phyloP scores from a whole-genome alignment of 2,329 filamentous ascomycete species.

The Drechslerella stenobrocha region DNA sequence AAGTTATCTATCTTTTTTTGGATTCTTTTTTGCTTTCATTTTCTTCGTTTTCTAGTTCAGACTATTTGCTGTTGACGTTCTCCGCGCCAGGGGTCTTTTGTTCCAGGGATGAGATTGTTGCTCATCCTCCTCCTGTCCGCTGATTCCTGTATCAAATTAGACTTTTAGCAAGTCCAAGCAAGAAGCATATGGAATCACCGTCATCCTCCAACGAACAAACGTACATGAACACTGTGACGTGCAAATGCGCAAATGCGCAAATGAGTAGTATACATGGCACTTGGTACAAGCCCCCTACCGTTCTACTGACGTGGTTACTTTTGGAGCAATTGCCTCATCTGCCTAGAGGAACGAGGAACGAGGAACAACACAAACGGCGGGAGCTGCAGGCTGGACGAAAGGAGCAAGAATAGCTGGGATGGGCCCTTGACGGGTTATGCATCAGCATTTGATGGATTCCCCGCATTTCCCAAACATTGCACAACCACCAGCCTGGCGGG shows the following conservation, averaged over 20 bases:
- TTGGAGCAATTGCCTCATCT: conserved; percentile 14
- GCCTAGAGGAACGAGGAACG: too few species aligned
- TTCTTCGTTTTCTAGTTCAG: conserved; percentile 4
- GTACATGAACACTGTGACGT: too few species aligned
- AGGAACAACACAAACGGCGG: conserved; percentile 33
- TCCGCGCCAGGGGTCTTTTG: conserved; percentile 48
- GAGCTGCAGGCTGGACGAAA: conserved; percentile 11
- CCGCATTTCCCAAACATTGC: conserved; percentile 48
- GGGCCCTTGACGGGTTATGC: conserved; percentile 35
- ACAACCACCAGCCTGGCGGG: conserved; percentile 36
- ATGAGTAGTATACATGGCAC: too few species aligned
- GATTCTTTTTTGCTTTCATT: neutral
- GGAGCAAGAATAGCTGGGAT: conserved; percentile 19
- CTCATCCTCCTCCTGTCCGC: conserved; percentile 48
- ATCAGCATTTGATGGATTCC: conserved; percentile 34
- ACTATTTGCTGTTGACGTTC: conserved; percentile 17
- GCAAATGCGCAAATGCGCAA: too few species aligned
- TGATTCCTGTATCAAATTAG: conserved; percentile 39
- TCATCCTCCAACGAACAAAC: conserved; percentile 18
- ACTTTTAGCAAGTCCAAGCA: conserved; percentile 14
- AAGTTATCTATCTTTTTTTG: conserved; percentile 3
- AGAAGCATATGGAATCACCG: conserved; percentile 38
- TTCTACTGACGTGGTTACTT: conserved; percentile 42
- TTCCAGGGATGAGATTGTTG: conserved; percentile 36
- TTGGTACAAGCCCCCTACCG: too few species aligned